These are phyloP conservation scores for Candida sakaeoensis DNA, from an alignment of 805 yeast species.

Conservation along the genomic window DNA sequence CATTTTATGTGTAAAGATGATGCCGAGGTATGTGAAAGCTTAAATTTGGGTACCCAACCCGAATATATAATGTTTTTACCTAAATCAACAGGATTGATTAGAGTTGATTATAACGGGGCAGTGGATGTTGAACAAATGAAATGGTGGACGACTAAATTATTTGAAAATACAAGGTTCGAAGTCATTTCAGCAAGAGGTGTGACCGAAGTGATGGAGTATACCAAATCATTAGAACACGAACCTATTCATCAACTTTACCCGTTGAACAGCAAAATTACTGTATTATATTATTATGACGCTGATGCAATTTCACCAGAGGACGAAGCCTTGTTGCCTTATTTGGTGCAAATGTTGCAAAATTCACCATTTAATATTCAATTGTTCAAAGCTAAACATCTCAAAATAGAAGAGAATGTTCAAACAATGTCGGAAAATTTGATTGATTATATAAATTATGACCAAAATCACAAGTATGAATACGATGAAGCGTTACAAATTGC, in stretches of 20 bases:
- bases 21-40: slow-evolving; percentile 46
- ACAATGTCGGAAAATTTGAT: slow-evolving; percentile 40
- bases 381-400: slow-evolving; percentile 47
- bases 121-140: slow-evolving; percentile 30
- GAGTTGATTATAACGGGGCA: slow-evolving; percentile 42
- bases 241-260: slow-evolving; percentile 36
- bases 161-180: slow-evolving; percentile 43
- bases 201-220: slow-evolving; percentile 25
- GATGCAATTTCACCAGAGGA: slow-evolving; percentile 57
- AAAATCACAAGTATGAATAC: slow-evolving; percentile 29
- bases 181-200: slow-evolving; percentile 25
- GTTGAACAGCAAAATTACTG: slow-evolving; percentile 41
- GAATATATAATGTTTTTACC: slow-evolving; percentile 52
- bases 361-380: slow-evolving; percentile 53
- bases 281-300: slow-evolving; percentile 53
- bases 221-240: slow-evolving; percentile 23
- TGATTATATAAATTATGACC: slow-evolving; percentile 43
- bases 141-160: slow-evolving; percentile 45
- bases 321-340: slow-evolving; percentile 53
- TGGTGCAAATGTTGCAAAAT: slow-evolving; percentile 57
- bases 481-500: slow-evolving; percentile 47
- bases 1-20: slow-evolving; percentile 60
- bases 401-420: slow-evolving; percentile 35
- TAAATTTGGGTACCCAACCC: slow-evolving; percentile 47
- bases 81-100: slow-evolving; percentile 41